Evolutionary conservation across 306 rosid species (phyloP).

Genomic region (Dalbergia oliveri): DNA sequence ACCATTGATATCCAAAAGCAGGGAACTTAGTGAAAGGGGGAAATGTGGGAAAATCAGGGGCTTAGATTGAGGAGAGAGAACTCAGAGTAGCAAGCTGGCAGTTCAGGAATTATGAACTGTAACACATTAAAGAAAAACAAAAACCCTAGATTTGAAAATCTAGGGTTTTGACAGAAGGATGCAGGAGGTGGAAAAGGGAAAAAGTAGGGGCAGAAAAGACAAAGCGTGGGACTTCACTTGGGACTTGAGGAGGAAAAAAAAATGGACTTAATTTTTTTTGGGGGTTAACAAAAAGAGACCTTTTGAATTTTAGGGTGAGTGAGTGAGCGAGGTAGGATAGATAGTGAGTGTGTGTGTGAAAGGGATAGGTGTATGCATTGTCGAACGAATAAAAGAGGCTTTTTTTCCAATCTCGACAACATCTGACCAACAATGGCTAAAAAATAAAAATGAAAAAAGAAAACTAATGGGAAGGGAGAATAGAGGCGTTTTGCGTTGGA

Average conservation of each 20-base stretch:
- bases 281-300: neutral
- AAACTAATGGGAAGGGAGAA: slow-evolving; percentile 8
- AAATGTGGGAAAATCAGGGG: slow-evolving; percentile 61
- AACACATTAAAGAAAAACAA: slow-evolving; percentile 57
- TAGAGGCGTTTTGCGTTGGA: slow-evolving; percentile 5
- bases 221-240: slow-evolving; percentile 34
- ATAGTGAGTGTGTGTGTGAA: neutral
- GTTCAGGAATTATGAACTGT: slow-evolving; percentile 41
- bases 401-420: neutral
- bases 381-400: neutral
- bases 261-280: neutral
- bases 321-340: no score
- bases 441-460: neutral
- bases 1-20: slow-evolving; percentile 38
- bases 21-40: neutral
- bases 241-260: slow-evolving; percentile 36
- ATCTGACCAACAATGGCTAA: slow-evolving; percentile 10
- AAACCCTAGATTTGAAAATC: slow-evolving; percentile 85
- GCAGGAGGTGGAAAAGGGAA: slow-evolving; percentile 57
- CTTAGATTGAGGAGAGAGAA: slow-evolving; percentile 44
- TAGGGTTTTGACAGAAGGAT: slow-evolving; percentile 79
- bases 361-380: slow-evolving; percentile 7
- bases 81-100: slow-evolving; percentile 27
- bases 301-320: slow-evolving; percentile 42
- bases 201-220: slow-evolving; percentile 46